Evolutionary conservation across 495 filamentous ascomycete genomes (phyloP), one percentile per base, ranked within the genome.

Genomic region (Hypoxylon fragiforme): DNA sequence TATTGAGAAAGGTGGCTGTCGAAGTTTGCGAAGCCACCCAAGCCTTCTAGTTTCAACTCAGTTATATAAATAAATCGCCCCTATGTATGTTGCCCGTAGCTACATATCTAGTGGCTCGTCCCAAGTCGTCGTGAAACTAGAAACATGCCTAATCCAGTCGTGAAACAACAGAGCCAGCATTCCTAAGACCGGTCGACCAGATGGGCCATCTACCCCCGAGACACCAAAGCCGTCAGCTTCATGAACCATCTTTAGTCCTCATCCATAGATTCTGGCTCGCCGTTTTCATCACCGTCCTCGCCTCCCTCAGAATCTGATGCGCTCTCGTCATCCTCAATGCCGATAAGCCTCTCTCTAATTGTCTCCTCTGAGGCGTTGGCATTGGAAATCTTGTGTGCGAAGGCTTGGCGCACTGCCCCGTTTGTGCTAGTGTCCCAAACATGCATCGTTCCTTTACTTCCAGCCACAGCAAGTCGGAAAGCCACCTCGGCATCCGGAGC

Each of bases 391-490:
- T 87, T 82, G 44, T 80, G 82, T 9, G 85, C 90, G 73, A 99
- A 99, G 7, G 85, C 84, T 49, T 86, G 79, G 49, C 94, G 82
- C n/a, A 99, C 91, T 12, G 89, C 89, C 2, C 77, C 81, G 72
- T 97, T 97, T 7, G 95, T 97, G 57, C 87, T 91, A 2, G 94
- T 96, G 70, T 99, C 94, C 94, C 94, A 99, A 21, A 99, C 80
- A 61, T 92, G 88, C 54, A 96, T 83, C n/a, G 78, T 77, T 2
- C 95, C 94, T 75, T 96, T 96, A 79, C 91, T 96, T 32, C 94
- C 94, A 7, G 91, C 92, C 24, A 99, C 90, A 3, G 91, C 89
- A 24, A 99, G 76, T 38, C 94, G 80, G 73, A 97, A 97, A 26
- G 88, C 87, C 7, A 97, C 90, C 70, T 90, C 90, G 24, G 81